A percentile compares a stretch with the other conserved stretches of the same genome.
Evolutionary conservation across 176 grass and related monocot species (phyloP).

Genomic region (Bolboschoenus planiculmis): DNA sequence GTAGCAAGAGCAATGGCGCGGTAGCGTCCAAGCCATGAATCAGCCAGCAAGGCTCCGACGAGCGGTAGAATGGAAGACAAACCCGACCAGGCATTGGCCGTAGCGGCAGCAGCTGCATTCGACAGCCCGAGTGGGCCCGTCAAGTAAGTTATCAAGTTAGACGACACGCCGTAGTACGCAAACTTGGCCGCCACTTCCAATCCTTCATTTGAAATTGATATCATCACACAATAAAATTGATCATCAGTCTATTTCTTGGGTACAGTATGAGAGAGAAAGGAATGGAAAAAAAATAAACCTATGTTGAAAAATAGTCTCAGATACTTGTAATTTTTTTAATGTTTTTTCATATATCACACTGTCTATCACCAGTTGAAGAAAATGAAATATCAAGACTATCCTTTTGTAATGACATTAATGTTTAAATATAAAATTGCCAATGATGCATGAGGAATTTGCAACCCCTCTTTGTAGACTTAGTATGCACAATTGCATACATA

Average conservation of each 20-base stretch:
- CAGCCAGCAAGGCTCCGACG: constrained; percentile 45
- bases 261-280: not conserved
- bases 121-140: constrained; percentile 50
- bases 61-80: constrained; percentile 35
- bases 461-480: no score
- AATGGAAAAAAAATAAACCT: not conserved
- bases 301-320: no score
- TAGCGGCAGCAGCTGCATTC: constrained; percentile 41
- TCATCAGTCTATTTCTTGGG: not conserved
- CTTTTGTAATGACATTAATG: no score
- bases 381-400: no score
- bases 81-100: constrained; percentile 38
- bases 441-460: no score
- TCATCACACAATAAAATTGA: not conserved
- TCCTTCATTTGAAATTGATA: no score
- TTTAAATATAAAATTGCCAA: no score
- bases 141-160: constrained; percentile 66
- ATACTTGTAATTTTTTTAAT: no score
- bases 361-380: no score
- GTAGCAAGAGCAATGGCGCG: constrained; percentile 32
- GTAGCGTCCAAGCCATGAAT: constrained; percentile 61
- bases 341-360: no score
- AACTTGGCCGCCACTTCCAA: constrained; percentile 46
- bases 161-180: constrained; percentile 44
- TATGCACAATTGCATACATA: no score